These are phyloP conservation scores for Babjeviella inositovora DNA, from an alignment of 805 yeast species.

Conservation along the genomic window DNA sequence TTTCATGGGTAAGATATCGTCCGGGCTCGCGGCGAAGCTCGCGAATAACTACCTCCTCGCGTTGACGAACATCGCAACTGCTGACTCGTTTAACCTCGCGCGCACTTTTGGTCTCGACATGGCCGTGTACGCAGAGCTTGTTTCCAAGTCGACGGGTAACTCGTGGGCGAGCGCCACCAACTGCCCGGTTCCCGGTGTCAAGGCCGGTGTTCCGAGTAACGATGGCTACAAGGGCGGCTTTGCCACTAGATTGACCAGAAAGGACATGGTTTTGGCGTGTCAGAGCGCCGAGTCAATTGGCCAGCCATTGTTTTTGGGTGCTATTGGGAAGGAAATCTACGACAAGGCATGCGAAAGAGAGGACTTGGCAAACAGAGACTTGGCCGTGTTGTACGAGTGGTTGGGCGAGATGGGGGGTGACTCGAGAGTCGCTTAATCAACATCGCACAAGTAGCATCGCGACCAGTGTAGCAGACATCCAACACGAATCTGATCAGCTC, in stretches of 20 bases:
- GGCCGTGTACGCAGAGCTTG: constrained; percentile 26
- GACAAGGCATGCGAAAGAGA: constrained; percentile 23
- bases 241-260: constrained; percentile 12
- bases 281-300: neutral
- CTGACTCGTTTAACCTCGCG: constrained; percentile 38
- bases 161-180: constrained; percentile 39
- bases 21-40: constrained; percentile 37
- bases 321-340: constrained; percentile 19
- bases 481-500: no score
- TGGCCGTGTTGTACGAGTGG: constrained; percentile 25
- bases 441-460: no score
- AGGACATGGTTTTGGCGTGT: constrained; percentile 18
- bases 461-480: no score
- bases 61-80: constrained; percentile 33
- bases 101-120: constrained; percentile 28
- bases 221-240: constrained; percentile 30
- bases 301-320: constrained; percentile 11
- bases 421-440: no score
- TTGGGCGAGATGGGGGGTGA: constrained; percentile 17
- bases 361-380: constrained; percentile 20
- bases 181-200: constrained; percentile 33
- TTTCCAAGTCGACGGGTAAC: constrained; percentile 34
- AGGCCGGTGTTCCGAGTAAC: constrained; percentile 28
- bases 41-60: constrained; percentile 38
- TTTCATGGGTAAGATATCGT: constrained; percentile 33